phyloP scores from a whole-genome alignment of 2,329 filamentous ascomycete species.

The Colletotrichum viniferum region DNA sequence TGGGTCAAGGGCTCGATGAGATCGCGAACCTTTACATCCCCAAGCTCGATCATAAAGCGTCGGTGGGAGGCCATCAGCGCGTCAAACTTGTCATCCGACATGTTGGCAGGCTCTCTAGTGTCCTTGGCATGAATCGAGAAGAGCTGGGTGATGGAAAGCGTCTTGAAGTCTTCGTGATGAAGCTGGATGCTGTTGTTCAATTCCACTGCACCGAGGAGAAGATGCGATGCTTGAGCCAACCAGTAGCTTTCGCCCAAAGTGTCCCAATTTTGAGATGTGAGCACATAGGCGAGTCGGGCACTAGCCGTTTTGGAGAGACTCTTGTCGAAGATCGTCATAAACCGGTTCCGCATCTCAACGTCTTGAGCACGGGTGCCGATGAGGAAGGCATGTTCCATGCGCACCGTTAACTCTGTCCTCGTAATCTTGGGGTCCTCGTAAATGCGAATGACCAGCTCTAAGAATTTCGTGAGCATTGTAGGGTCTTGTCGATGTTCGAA shows the following conservation, averaged over 20 bases:
- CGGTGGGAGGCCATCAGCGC: conserved; percentile 77
- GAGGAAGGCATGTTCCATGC: conserved; percentile 97
- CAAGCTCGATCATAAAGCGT: conserved; percentile 82
- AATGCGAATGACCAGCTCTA: conserved; percentile 95
- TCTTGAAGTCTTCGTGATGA: conserved; percentile 82
- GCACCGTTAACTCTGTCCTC: conserved; percentile 91
- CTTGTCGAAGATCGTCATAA: conserved; percentile 95
- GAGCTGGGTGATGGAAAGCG: conserved; percentile 74
- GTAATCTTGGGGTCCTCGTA: conserved; percentile 98
- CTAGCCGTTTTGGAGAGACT: conserved; percentile 92
- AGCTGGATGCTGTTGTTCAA: conserved; percentile 80
- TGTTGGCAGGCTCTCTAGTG: conserved; percentile 63
- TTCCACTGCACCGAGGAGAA: conserved; percentile 90
- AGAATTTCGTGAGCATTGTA: conserved; percentile 87
- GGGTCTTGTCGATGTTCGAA: conserved; percentile 87
- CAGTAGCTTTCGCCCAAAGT: conserved; percentile 94
- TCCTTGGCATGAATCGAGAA: conserved; percentile 79
- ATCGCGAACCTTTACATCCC: conserved; percentile 86
- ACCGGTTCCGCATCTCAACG: conserved; percentile 95
- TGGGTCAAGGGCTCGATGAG: conserved; percentile 89
- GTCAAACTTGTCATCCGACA: conserved; percentile 84
- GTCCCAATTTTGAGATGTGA: conserved; percentile 96
- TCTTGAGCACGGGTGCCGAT: conserved; percentile 93
- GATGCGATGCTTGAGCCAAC: conserved; percentile 92
- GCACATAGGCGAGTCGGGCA: conserved; percentile 85